Base-by-base conservation (phyloP, 129 eudicot species). In the Lactuca saligna region DNA sequence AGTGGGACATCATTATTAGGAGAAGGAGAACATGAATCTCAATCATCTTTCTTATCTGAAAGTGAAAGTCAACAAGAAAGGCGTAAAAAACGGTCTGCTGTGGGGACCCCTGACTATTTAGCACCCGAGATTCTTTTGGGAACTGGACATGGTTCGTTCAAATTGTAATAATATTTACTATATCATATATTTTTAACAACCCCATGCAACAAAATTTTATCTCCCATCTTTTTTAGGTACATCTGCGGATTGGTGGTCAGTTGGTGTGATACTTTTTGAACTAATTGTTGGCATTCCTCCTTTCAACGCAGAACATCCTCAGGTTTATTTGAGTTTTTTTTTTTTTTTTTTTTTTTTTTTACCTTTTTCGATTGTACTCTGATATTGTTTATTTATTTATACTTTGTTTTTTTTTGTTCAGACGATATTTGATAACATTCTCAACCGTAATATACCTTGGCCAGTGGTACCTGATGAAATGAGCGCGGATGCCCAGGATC, bases 161-260 rank as follows among this genome's bases (percentile, higher is more conserved):
- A n/a, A n/a, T n/a, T n/a, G n/a, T n/a, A n/a, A n/a, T n/a, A n/a
- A n/a, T n/a, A n/a, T n/a, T n/a, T n/a, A 20, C 20, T 46, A 46
- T 38, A 38, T 53, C 1, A 50, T 51, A 39, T 13, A 25, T 39
- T 57, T 41, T 35, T 17, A 12, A 53, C 33, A 10, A 42, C 54
- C 32, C 17, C 67, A 46, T 66, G 68, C 34, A 58, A 39, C 9
- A 42, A 59, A 33, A 46, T n/a, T 31, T 35, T 37, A 20, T 57
- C 20, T 20, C 61, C 61, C 8, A 15, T 66, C 57, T 49, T 67
- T 63, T 63, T 46, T 80, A 93, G 99, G 86, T 32, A 84, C 86
- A 20, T 85, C 95, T 63, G 99, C 99, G 41, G 99, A 93, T 81
- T 93, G 99, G 99, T 93, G 99, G 99, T 93, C 99, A 69, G 95